Evolutionary conservation across 805 yeast species (phyloP).

Genomic region (Wickerhamomyces tratensis): DNA sequence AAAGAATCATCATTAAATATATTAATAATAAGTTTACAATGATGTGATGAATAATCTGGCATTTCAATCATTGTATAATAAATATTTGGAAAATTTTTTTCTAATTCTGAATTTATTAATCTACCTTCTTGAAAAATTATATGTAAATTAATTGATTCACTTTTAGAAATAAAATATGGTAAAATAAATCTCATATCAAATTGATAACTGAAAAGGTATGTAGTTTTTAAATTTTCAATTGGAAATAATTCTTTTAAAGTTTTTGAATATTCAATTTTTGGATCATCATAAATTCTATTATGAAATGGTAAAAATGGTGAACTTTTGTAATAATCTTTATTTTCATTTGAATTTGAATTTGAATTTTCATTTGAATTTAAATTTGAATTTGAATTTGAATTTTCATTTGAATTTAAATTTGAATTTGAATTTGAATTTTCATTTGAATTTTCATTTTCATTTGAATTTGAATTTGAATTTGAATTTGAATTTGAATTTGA

Average conservation of each 20-base stretch:
- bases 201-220: conserved; percentile 40
- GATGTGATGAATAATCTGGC: conserved; percentile 42
- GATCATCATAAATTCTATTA: conserved; percentile 9
- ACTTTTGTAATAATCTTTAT: no score
- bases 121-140: conserved; percentile 25
- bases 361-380: no score
- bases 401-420: no score
- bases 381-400: no score
- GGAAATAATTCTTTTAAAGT: conserved; percentile 23
- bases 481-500: no score
- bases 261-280: conserved; percentile 12
- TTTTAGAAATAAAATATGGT: conserved; percentile 13
- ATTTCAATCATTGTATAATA: conserved; percentile 21
- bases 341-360: no score
- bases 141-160: conserved; percentile 11
- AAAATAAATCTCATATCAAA: conserved; percentile 32
- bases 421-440: no score
- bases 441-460: no score
- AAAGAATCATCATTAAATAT: conserved; percentile 33
- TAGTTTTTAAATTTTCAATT: conserved; percentile 21
- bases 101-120: conserved; percentile 6
- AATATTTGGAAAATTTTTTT: conserved; percentile 5
- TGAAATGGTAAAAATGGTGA: conserved; percentile 15
- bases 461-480: no score
- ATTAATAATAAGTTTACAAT: conserved; percentile 60